Base-by-base conservation (phyloP, 179 eudicot genomes). In the Vitellaria paradoxa region DNA sequence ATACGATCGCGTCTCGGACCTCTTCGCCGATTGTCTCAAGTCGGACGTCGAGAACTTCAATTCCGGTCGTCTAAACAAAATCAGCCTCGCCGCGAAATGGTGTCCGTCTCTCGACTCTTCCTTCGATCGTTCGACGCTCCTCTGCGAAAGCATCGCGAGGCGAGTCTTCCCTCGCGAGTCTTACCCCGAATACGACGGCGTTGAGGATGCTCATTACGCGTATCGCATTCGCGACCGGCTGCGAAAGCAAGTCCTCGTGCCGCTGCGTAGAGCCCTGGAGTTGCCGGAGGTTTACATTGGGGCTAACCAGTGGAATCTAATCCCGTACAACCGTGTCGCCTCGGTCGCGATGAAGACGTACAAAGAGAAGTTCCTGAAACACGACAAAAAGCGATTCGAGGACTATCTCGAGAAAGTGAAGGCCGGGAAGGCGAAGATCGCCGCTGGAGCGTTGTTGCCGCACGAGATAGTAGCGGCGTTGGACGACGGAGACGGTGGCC, bases 41-140 rank as follows among this genome's bases (percentile, higher is more conserved):
- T 53, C 73, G 2, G 91, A 88, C 26, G 6, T 86, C 5, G 79
- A 80, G 5, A 10, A 9, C 0, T 47, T 81, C 4, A 83, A 77
- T 3, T 72, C 83, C 7, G 83, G 83, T 0, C 6, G 62, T 0
- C 5, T 5, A 0, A 68, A 72, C 26, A 66, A 77, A 46, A 64
- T 88, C 17, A 84, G 89, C 55, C 77, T 88, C 3, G 88, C 91
- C 0, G 83, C 87, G 0, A 86, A 88, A 21, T 88, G 89, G 88
- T 88, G 91, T 9, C 91, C 88, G 0, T 85, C 91, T 2, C 62
- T 82, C 5, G 85, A 83, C 55, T 87, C 88, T 7, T 77, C 81
- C 2, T 87, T 70, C 21, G 85, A 85, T 23, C 69, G 84, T 0
- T 85, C 88, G 0, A 87, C 88, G 0, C 78, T 87, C 3, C 73